Evolutionary conservation across 2,329 filamentous ascomycete genomes (phyloP), one percentile per base, ranked within the genome.

Genomic region (Alternaria alternata): DNA sequence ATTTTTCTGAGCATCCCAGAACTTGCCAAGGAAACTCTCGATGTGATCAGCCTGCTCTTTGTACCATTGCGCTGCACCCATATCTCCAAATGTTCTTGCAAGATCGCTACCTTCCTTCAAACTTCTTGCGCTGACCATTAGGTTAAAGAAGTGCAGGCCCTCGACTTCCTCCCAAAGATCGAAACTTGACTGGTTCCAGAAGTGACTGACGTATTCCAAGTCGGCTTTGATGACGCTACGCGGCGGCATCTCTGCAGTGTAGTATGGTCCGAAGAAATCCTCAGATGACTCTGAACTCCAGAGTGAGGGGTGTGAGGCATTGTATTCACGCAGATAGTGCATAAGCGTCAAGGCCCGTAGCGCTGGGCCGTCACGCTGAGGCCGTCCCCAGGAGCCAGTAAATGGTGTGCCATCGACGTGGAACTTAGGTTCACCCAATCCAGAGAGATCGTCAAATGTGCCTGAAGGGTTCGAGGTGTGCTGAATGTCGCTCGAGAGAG

Each of bases 81-180:
- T 39, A 51, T 80, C 78, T 14, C 57, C 68, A 57, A 80, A 80
- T 0, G 67, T 61, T 3, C 61, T 51, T 3, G 79, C 79, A 3
- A 81, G 57, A 7, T 72, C 60, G 3, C 71, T 69, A 2, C 79
- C 79, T 57, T 79, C 76, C 8, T 68, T 63, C 42, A 81, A 62
- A 24, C 77, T 79, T 20, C 75, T 67, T 4, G 73, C 67, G 53
- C 79, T 78, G 18, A 79, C 75, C 68, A 78, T 78, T 9, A 73
- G 67, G 7, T 76, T 81, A 67, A 80, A 81, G 70, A 80, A 80
- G 59, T 80, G 78, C 48, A 78, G 64, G 5, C 81, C 81, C 36
- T 77, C 68, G n/a, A 81, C 75, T 63, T 82, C 81, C 54, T 82
- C 81, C 81, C 81, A 82, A 1, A 82, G 68, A 59, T 82, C 81